Conservation (phyloP, 805 yeast genomes). For the Suhomyces sp. region DNA sequence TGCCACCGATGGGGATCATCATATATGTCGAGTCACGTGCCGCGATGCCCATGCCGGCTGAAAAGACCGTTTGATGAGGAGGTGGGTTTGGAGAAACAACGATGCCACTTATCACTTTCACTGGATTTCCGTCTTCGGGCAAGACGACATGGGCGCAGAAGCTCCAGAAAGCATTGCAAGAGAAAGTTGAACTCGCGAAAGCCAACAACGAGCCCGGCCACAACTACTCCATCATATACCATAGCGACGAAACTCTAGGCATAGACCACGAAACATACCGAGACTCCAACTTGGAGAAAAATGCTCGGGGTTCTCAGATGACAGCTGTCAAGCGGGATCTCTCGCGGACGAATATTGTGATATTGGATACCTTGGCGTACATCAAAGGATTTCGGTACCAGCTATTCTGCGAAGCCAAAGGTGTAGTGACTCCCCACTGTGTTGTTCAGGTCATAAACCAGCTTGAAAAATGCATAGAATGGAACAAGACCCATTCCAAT, state of each 20-base stretch:
- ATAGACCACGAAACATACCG: conserved; percentile 64
- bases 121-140: conserved; percentile 87
- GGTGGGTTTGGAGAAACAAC: not conserved
- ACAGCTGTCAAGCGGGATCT: conserved; percentile 85
- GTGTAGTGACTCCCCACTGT: conserved; percentile 75
- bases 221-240: conserved; percentile 60
- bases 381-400: conserved; percentile 96
- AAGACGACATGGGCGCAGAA: conserved; percentile 71
- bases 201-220: conserved; percentile 46
- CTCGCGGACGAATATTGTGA: conserved; percentile 65
- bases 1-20: not conserved
- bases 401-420: conserved; percentile 89
- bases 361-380: conserved; percentile 81
- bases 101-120: conserved; percentile 83
- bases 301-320: conserved; percentile 79
- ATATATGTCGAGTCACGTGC: not conserved
- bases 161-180: conserved; percentile 48
- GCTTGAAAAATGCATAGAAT: conserved; percentile 53
- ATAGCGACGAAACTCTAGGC: conserved; percentile 76
- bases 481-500: conserved; percentile 48
- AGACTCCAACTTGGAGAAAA: conserved; percentile 74
- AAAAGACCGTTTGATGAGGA: not conserved
- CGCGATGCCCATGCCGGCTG: not conserved
- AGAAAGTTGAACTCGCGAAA: conserved; percentile 38
- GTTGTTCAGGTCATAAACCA: conserved; percentile 79